Conservation (phyloP, 2,329 filamentous ascomycete genomes). For the Sclerotinia subarctica region DNA sequence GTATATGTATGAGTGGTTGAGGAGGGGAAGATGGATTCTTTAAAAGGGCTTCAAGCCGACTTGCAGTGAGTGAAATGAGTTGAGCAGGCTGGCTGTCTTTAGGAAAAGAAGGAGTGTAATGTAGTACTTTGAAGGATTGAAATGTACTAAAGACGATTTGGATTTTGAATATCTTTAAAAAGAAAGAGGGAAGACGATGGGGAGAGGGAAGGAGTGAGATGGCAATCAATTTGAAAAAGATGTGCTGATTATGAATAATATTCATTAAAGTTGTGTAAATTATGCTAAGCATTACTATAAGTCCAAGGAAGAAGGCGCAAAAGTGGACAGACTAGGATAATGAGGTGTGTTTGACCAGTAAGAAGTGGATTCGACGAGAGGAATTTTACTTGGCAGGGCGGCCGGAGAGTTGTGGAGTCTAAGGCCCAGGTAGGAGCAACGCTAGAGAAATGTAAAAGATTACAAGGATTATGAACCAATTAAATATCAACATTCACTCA, state of each 20-base stretch:
- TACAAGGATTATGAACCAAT: not conserved
- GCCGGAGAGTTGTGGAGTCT: not conserved
- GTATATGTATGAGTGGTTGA: not conserved
- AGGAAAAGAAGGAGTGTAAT: slow-evolving; percentile 14
- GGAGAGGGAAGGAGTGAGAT: not conserved
- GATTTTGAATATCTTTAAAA: not conserved
- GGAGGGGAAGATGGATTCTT: not conserved
- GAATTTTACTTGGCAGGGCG: not conserved
- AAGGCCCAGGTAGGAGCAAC: not conserved
- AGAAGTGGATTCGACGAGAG: not conserved
- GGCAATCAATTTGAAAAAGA: too few relatives aligned
- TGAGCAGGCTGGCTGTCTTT: slow-evolving; percentile 16
- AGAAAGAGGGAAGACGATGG: not conserved
- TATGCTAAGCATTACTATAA: not conserved
- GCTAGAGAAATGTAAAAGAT: too few relatives aligned
- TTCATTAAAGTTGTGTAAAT: slow-evolving; percentile 11
- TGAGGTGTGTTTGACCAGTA: not conserved
- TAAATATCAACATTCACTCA: not conserved
- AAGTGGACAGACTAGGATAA: not conserved
- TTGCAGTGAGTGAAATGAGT: slow-evolving; percentile 1
- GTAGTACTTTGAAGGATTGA: slow-evolving; percentile 19
- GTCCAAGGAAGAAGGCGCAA: not conserved
- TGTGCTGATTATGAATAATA: slow-evolving; percentile 10
- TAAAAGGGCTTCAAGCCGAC: slow-evolving; percentile 19
- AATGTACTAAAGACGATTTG: not conserved